Evolutionary conservation across 164 flowering plant genomes (phyloP).

Genomic region (Kingdonia uniflora): DNA sequence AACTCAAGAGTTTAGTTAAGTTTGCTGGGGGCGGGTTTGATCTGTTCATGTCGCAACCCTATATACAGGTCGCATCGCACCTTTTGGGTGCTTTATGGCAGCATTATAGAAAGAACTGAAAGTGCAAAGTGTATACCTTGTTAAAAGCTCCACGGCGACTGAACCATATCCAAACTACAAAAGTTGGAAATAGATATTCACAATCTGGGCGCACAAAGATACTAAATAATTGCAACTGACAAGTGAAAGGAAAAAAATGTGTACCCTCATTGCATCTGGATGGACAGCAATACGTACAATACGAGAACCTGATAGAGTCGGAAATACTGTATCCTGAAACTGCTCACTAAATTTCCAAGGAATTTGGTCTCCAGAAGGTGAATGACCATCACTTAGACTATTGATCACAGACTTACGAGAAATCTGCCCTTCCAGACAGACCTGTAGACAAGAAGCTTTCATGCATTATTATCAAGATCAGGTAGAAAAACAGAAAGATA

Average conservation of each 20-base stretch:
- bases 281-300: constrained; percentile 98
- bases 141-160: constrained; percentile 67
- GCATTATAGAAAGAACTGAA: background rate
- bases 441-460: constrained; percentile 27
- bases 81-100: too few species aligned
- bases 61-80: too few species aligned
- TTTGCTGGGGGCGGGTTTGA: too few species aligned
- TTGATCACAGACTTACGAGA: constrained; percentile 67
- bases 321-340: constrained; percentile 71
- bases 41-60: too few species aligned
- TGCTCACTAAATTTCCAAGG: constrained; percentile 97
- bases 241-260: background rate
- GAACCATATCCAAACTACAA: constrained; percentile 94
- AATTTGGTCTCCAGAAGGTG: constrained; percentile 89
- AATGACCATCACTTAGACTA: constrained; percentile 74
- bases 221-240: constrained; percentile 3
- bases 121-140: constrained; percentile 37
- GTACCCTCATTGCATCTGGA: constrained; percentile 90
- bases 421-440: constrained; percentile 89
- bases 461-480: background rate
- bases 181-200: background rate
- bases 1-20: too few species aligned
- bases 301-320: constrained; percentile 92
- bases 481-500: too few species aligned
- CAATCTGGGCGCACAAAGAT: constrained; percentile 1